Evolutionary conservation across 2,329 filamentous ascomycete genomes (phyloP), one percentile per base, ranked within the genome.

Genomic region (Malbranchea cinnamomea): DNA sequence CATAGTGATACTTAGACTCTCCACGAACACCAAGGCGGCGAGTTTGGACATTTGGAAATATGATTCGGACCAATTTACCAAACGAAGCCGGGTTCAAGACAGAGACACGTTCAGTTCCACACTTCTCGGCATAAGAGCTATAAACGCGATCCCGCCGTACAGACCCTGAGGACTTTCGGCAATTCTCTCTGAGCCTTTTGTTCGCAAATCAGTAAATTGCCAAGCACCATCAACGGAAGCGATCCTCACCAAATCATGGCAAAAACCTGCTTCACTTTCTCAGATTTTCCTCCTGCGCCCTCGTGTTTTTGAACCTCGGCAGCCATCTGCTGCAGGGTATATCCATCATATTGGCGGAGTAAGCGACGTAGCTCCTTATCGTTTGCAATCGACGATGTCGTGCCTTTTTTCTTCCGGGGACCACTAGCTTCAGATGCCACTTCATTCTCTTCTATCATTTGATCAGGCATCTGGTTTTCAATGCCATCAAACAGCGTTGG

Each of bases 1-100:
- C 61, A 37, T 98, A 98, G 55, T 98, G 89, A 53, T 98, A 98
- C 52, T 98, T 98, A 9, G 89, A 98, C 59, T 95, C 87, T 40
- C 89, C 89, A 31, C 89, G 74, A 26, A 95, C 85, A 38, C 89
- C 89, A 8, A 98, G 65, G 40, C 89, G 72, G 35, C 89, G 71
- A 18, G 89, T 98, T 56, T 92, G 87, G 13, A 98, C 76, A 23
- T 85, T 87, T 0, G 89, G 87, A 45, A 95, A 98, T 30, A 98
- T 78, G 22, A 98, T 87, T 18, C 89, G 75, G 19, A 98, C 89
- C 24, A 98, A 71, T 56, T 98, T 98, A 33, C 89, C 89, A 56
- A 98, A 98, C 16, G 87, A 95, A 6, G 89, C 89, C 23, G 89
- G 89, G 48, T 98, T 98, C 34, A 98, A 60, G 6, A 93, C 85